Percentiles rank a stretch among this genome's conserved stretches.
Evolutionary conservation across 495 filamentous ascomycete genomes (phyloP).

Genomic region (Bacidia gigantensis): DNA sequence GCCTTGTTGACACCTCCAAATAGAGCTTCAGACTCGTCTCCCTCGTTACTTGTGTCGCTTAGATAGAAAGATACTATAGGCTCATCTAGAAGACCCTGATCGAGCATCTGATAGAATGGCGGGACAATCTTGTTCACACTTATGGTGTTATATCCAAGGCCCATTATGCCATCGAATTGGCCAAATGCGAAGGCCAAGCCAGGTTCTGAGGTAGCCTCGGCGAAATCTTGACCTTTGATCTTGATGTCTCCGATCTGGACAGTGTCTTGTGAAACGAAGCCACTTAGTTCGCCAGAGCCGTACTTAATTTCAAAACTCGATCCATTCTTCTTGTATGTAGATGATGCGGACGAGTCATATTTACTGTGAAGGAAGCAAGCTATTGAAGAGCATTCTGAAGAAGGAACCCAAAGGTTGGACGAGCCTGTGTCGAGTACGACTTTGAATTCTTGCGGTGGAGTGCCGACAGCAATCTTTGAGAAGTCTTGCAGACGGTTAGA

Average conservation of each 20-base stretch:
- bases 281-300: conserved; percentile 87
- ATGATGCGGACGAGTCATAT: conserved; percentile 85
- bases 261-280: conserved; percentile 80
- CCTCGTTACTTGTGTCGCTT: conserved; percentile 54
- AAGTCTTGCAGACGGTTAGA: conserved; percentile 56
- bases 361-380: conserved; percentile 96
- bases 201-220: conserved; percentile 87
- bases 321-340: conserved; percentile 88
- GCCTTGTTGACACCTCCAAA: conserved; percentile 84
- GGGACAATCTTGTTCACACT: conserved; percentile 90
- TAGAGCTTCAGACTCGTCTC: conserved; percentile 69
- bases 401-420: conserved; percentile 99
- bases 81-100: conserved; percentile 80
- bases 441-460: conserved; percentile 90
- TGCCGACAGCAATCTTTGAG: conserved; percentile 88
- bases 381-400: conserved; percentile 78
- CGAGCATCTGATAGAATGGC: conserved; percentile 90
- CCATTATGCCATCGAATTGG: conserved; percentile 94
- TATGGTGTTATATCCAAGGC: conserved; percentile 87
- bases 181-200: conserved; percentile 97
- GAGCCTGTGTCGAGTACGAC: conserved; percentile 97
- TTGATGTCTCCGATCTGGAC: conserved; percentile 79
- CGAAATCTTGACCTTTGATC: conserved; percentile 81
- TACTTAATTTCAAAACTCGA: conserved; percentile 87
- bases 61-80: conserved; percentile 96